A percentile compares a stretch with the other conserved stretches of the same genome.
These are phyloP conservation scores for Phyllachora maydis DNA, from an alignment of 2,329 filamentous ascomycete species.

Conservation along the genomic window DNA sequence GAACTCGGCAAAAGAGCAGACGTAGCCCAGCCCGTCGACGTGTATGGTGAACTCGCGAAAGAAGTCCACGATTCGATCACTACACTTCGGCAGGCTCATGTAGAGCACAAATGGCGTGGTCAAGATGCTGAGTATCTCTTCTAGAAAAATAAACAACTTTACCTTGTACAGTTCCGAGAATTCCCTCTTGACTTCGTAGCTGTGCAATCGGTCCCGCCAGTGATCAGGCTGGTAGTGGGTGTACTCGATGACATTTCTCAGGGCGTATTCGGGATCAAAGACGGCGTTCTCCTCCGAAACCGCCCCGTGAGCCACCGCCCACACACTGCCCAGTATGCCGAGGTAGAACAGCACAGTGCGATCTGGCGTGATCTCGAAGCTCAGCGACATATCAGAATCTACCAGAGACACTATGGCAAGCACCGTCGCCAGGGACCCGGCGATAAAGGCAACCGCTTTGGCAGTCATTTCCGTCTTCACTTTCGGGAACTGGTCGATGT, in stretches of 20 bases:
- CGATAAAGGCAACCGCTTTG: slow-evolving; percentile 69
- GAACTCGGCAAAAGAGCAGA: slow-evolving; percentile 94
- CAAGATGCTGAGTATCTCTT: slow-evolving; percentile 82
- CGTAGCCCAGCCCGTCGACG: slow-evolving; percentile 85
- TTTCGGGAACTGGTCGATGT: slow-evolving; percentile 92
- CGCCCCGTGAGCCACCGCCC: slow-evolving; percentile 63
- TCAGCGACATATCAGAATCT: slow-evolving; percentile 77
- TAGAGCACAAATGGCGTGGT: slow-evolving; percentile 80
- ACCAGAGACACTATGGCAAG: slow-evolving; percentile 68
- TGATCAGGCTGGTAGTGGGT: slow-evolving; percentile 81
- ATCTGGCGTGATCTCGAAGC: slow-evolving; percentile 78
- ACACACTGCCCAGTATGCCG: slow-evolving; percentile 62
- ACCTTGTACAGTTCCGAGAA: slow-evolving; percentile 84
- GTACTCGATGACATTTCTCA: slow-evolving; percentile 77
- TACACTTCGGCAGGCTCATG: slow-evolving; percentile 69
- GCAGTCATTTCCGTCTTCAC: slow-evolving; percentile 76
- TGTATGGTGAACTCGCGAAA: slow-evolving; percentile 96
- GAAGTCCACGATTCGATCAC: slow-evolving; percentile 88
- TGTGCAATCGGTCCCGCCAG: slow-evolving; percentile 82
- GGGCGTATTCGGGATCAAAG: slow-evolving; percentile 78
- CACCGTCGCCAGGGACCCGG: slow-evolving; percentile 71
- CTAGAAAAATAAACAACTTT: slow-evolving; percentile 76
- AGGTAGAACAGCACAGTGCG: slow-evolving; percentile 84
- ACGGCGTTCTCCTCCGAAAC: slow-evolving; percentile 77
- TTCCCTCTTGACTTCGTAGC: slow-evolving; percentile 77